Evolutionary conservation across 1,139 yeast species (phyloP).

Genomic region (Protomyces arabidopsidicola): DNA sequence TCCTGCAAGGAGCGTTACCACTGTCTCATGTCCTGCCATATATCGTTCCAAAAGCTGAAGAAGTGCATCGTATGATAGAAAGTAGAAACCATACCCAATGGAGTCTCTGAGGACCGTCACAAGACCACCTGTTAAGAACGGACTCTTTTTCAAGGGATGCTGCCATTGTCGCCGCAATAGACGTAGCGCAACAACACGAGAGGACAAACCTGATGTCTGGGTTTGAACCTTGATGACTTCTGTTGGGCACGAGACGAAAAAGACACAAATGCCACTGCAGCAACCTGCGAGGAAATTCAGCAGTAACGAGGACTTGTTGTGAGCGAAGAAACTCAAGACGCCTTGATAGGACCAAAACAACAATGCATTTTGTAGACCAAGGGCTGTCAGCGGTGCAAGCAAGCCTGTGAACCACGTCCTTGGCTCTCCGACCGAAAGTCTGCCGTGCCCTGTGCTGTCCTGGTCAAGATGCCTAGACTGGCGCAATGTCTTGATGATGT

Average conservation of each 20-base stretch:
- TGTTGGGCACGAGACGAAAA: constrained; percentile 33
- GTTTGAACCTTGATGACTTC: constrained; percentile 34
- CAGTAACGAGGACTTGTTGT: background rate
- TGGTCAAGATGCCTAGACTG: constrained; percentile 16
- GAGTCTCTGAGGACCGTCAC: constrained; percentile 34
- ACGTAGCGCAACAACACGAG: constrained; percentile 28
- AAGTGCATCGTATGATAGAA: constrained; percentile 2
- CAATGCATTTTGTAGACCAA: constrained; percentile 33
- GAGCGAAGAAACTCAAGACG: background rate
- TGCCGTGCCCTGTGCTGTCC: background rate
- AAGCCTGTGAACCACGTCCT: constrained; percentile 31
- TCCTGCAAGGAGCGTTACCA: constrained; percentile 32
- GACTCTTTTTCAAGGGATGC: constrained; percentile 32
- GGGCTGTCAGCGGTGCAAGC: constrained; percentile 34
- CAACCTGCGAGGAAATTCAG: constrained; percentile 31
- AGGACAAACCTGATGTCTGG: constrained; percentile 27
- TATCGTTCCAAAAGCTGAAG: background rate
- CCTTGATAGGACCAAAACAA: constrained; percentile 17
- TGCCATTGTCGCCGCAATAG: constrained; percentile 30
- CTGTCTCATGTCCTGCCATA: background rate
- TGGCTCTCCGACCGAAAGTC: background rate
- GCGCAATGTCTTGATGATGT: constrained; percentile 34
- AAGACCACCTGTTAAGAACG: constrained; percentile 32
- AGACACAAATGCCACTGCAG: constrained; percentile 33
- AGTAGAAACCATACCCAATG: constrained; percentile 35